Evolutionary conservation across 1,284 basidiomycete genomes (phyloP).

Genomic region (Apiotrichum gamsii): DNA sequence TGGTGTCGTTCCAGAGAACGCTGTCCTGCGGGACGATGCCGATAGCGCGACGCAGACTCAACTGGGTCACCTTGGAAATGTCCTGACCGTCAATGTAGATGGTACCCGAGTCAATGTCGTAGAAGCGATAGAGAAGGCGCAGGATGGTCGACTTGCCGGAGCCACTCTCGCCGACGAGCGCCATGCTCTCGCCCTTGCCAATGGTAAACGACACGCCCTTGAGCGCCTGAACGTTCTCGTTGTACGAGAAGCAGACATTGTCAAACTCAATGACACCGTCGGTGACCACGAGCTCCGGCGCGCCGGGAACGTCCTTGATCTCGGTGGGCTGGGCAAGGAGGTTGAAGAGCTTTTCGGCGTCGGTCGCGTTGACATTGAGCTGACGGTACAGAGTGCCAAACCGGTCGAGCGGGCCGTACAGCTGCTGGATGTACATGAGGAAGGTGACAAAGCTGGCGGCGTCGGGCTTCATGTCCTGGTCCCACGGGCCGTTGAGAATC

Average conservation of each 20-base stretch:
- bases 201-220: constrained; percentile 78
- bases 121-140: constrained; percentile 89
- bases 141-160: constrained; percentile 96
- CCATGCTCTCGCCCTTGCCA: constrained; percentile 90
- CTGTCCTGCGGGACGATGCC: constrained; percentile 98
- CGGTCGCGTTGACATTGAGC: constrained; percentile 83
- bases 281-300: constrained; percentile 63
- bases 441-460: constrained; percentile 96
- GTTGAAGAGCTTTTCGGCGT: constrained; percentile 92
- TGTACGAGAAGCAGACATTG: constrained; percentile 85
- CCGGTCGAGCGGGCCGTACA: constrained; percentile 90
- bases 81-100: constrained; percentile 77
- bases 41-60: constrained; percentile 68
- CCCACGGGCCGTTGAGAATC: constrained; percentile 63
- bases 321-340: constrained; percentile 78
- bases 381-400: constrained; percentile 92
- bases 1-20: constrained; percentile 89
- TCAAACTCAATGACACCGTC: constrained; percentile 91
- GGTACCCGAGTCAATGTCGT: constrained; percentile 70
- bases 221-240: constrained; percentile 80
- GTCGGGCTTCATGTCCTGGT: constrained; percentile 56
- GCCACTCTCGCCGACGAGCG: constrained; percentile 91
- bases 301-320: constrained; percentile 62
- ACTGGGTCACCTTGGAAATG: constrained; percentile 65
- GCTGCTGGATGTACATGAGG: constrained; percentile 92